Percentiles rank a stretch among this genome's conserved stretches.
phyloP scores from a whole-genome alignment of 306 rosid species.

The Acacia crassicarpa region DNA sequence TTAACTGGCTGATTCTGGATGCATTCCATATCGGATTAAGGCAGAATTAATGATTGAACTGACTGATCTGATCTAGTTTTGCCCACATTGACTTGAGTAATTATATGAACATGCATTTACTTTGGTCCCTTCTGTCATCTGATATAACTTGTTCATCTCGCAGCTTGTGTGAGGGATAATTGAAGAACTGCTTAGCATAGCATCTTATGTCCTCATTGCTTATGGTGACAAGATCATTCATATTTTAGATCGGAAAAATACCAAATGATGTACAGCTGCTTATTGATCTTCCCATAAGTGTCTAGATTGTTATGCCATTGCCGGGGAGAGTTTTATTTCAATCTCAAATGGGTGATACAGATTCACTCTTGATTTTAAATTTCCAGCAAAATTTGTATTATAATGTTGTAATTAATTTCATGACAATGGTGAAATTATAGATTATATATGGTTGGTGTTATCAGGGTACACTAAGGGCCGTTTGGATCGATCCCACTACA shows the following conservation, averaged over 20 bases:
- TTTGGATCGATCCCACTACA: too few relatives aligned
- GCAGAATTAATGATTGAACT: background rate
- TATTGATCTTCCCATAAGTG: conserved; percentile 1
- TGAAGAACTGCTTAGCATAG: conserved; percentile 26
- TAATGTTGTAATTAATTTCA: background rate
- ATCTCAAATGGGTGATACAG: background rate
- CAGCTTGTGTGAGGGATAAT: conserved; percentile 46
- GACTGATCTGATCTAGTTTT: background rate
- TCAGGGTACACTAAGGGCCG: background rate
- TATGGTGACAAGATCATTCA: conserved; percentile 3
- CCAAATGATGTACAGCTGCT: conserved; percentile 19
- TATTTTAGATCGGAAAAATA: background rate
- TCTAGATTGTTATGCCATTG: background rate
- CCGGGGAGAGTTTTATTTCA: background rate
- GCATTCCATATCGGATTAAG: background rate
- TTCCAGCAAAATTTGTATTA: background rate
- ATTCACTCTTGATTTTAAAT: background rate
- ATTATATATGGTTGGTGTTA: background rate
- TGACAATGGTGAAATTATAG: background rate
- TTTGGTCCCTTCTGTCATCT: conserved; percentile 1
- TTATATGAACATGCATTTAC: background rate
- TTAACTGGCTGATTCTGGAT: background rate
- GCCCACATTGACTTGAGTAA: background rate
- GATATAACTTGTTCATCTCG: background rate
- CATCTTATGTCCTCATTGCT: conserved; percentile 17